Conservation (phyloP, 202 grass and related monocot species). For the Panicum virgatum region DNA sequence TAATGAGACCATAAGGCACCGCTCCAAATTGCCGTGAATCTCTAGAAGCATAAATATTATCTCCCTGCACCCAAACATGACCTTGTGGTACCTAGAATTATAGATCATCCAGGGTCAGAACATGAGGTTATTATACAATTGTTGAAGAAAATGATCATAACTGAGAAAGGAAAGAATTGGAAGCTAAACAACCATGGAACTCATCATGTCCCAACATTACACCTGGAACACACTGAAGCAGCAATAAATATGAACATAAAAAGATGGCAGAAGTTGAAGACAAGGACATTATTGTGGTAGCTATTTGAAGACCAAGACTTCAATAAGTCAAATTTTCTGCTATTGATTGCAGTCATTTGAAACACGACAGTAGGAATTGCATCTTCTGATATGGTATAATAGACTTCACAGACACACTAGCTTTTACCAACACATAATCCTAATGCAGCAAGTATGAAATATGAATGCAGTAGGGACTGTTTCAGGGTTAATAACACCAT, state of each 20-base stretch:
- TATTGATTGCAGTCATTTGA: not conserved
- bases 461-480: too few relatives aligned
- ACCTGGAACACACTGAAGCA: not conserved
- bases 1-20: constrained; percentile 71
- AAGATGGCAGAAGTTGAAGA: not conserved
- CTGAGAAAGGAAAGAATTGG: not conserved
- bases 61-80: constrained; percentile 88
- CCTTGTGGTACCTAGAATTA: constrained; percentile 62
- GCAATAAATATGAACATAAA: not conserved
- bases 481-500: not conserved
- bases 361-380: not conserved
- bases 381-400: not conserved
- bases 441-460: not conserved
- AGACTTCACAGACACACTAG: not conserved
- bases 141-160: not conserved
- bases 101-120: not conserved
- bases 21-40: constrained; percentile 86
- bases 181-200: not conserved
- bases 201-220: not conserved
- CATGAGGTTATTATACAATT: not conserved
- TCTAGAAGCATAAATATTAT: constrained; percentile 65
- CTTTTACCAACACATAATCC: not conserved
- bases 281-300: not conserved
- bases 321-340: not conserved
- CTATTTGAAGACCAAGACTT: not conserved